Percentiles rank a stretch among this genome's conserved stretches.
phyloP scores from a whole-genome alignment of 495 filamentous ascomycete genomes.

The Penicillium longicatenatum region DNA sequence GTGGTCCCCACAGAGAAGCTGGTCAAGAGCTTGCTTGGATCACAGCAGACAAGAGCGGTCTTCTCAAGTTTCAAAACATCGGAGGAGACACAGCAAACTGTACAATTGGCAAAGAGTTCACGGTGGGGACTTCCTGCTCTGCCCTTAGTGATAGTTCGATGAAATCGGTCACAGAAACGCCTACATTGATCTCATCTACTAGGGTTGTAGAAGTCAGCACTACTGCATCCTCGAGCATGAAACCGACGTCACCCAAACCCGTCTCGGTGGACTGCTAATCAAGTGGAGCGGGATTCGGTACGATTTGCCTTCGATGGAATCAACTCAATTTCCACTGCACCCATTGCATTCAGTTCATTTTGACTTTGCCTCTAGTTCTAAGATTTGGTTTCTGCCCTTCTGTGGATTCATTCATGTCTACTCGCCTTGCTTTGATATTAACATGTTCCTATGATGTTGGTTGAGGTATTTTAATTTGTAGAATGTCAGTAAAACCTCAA shows the following conservation, averaged over 20 bases:
- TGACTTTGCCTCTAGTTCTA: not conserved
- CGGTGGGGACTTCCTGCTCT: not conserved
- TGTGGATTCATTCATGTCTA: not conserved
- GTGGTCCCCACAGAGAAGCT: not conserved
- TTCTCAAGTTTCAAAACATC: not conserved
- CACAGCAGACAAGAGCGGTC: not conserved
- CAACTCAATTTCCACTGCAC: not conserved
- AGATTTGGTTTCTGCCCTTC: not conserved
- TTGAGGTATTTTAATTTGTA: not conserved
- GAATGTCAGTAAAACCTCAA: not conserved
- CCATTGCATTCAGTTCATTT: not conserved
- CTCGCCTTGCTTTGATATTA: not conserved
- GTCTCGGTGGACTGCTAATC: not conserved
- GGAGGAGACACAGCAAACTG: constrained; percentile 1
- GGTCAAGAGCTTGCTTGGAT: not conserved
- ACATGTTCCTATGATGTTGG: not conserved
- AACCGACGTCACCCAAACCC: not conserved
- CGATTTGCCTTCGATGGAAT: not conserved
- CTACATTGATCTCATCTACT: constrained; percentile 1
- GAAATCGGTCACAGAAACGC: not conserved
- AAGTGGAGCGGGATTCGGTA: not conserved
- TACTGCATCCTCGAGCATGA: not conserved
- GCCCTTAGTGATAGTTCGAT: not conserved
- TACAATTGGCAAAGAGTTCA: not conserved
- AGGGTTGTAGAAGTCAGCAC: not conserved